Conservation (phyloP, 2,329 filamentous ascomycete species). For the Fusarium guadeloupense region DNA sequence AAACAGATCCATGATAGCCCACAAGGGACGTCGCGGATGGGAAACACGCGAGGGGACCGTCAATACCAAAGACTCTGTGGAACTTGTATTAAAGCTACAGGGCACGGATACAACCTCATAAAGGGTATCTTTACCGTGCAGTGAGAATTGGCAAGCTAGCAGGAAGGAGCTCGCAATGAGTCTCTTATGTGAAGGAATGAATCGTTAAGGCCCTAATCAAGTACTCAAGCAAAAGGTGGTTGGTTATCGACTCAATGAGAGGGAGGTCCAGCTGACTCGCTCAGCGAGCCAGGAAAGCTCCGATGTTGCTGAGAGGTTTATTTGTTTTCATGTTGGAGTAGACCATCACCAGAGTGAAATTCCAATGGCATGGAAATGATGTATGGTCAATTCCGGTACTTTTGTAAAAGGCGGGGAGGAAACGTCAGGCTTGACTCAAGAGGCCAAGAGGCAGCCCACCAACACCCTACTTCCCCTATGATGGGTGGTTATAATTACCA, state of each 20-base stretch:
- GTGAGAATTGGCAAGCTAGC: too few relatives aligned
- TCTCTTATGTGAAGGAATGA: constrained; percentile 4
- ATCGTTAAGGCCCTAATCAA: constrained; percentile 9
- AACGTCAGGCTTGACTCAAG: constrained; percentile 19
- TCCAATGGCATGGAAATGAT: constrained; percentile 35
- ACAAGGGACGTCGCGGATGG: not conserved
- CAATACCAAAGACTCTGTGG: constrained; percentile 30
- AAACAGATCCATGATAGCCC: constrained; percentile 20
- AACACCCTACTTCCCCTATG: too few relatives aligned
- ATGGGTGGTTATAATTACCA: too few relatives aligned
- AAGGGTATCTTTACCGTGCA: too few relatives aligned
- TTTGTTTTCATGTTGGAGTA: constrained; percentile 21
- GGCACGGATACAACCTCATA: constrained; percentile 13
- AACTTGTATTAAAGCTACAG: constrained; percentile 10
- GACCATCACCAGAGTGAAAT: constrained; percentile 13
- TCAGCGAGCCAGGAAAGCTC: constrained; percentile 16
- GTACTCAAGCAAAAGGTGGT: constrained; percentile 21
- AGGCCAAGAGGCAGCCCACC: constrained; percentile 10
- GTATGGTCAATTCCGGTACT: constrained; percentile 15
- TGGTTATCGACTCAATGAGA: constrained; percentile 32
- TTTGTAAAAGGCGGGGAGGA: constrained; percentile 20
- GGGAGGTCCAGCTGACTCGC: constrained; percentile 26
- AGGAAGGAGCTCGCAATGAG: too few relatives aligned
- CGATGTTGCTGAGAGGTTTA: constrained; percentile 7
- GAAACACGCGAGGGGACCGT: constrained; percentile 6